Evolutionary conservation across 2,329 filamentous ascomycete genomes (phyloP).

Genomic region (Fusarium continuum): DNA sequence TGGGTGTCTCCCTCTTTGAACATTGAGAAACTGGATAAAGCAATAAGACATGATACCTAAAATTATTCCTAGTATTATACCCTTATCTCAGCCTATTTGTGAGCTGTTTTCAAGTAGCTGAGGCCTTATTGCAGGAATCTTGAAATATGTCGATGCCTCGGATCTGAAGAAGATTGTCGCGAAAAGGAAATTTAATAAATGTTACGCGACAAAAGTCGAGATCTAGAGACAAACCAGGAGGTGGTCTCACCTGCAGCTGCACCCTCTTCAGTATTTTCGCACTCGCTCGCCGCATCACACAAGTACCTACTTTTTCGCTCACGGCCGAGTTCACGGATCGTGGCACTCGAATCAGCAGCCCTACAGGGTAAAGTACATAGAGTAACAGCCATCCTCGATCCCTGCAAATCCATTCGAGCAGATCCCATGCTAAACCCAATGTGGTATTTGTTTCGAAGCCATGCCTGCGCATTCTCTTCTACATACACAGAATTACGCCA

Average conservation of each 20-base stretch:
- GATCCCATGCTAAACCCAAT: conserved; percentile 22
- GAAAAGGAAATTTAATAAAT: neutral
- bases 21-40: too few relatives aligned
- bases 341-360: conserved; percentile 28
- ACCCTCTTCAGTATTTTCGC: neutral
- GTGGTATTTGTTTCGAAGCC: conserved; percentile 27
- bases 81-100: too few relatives aligned
- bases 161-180: neutral
- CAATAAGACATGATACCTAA: too few relatives aligned
- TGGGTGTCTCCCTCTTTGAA: too few relatives aligned
- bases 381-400: conserved; percentile 10
- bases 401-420: neutral
- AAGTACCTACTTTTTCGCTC: too few relatives aligned
- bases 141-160: too few relatives aligned
- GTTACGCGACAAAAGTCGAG: neutral
- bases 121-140: too few relatives aligned
- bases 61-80: too few relatives aligned
- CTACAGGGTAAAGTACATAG: conserved; percentile 24
- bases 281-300: too few relatives aligned
- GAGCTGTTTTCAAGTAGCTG: too few relatives aligned
- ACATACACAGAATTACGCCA: neutral
- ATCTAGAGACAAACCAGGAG: neutral
- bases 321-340: conserved; percentile 4
- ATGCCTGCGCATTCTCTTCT: conserved; percentile 10
- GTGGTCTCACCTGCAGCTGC: neutral